Evolutionary conservation across 1,284 basidiomycete species (phyloP).

Genomic region (Cutaneotrichosporon sp.): DNA sequence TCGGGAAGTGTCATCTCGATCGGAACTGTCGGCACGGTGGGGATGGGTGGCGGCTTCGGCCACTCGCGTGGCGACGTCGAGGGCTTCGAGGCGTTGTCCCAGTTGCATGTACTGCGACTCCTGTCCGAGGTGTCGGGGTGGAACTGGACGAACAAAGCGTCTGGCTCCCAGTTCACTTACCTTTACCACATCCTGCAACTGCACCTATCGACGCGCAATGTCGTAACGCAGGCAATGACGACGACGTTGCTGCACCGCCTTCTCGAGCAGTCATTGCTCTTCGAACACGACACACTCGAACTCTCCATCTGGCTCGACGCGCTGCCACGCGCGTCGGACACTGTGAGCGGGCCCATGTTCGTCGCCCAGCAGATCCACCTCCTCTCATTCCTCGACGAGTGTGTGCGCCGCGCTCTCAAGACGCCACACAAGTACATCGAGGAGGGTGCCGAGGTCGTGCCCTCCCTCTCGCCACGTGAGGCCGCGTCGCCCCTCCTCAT

Average conservation of each 20-base stretch:
- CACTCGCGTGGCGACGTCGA: slow-evolving; percentile 52
- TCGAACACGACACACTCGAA: slow-evolving; percentile 75
- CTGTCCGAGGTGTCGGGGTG: slow-evolving; percentile 73
- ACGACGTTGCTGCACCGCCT: slow-evolving; percentile 62
- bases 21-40: slow-evolving; percentile 49
- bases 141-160: slow-evolving; percentile 69
- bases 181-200: slow-evolving; percentile 68
- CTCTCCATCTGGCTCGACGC: slow-evolving; percentile 72
- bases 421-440: slow-evolving; percentile 87
- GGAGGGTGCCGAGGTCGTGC: slow-evolving; percentile 55
- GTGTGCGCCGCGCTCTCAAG: slow-evolving; percentile 76
- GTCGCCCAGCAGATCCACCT: slow-evolving; percentile 64
- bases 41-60: slow-evolving; percentile 54
- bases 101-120: slow-evolving; percentile 75
- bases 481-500: slow-evolving; percentile 70
- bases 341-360: slow-evolving; percentile 57
- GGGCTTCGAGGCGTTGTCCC: slow-evolving; percentile 63
- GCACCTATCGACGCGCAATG: slow-evolving; percentile 59
- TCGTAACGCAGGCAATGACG: slow-evolving; percentile 61
- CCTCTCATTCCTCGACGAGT: slow-evolving; percentile 78
- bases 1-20: slow-evolving; percentile 48
- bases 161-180: slow-evolving; percentile 55
- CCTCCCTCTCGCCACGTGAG: slow-evolving; percentile 28
- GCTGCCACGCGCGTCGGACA: slow-evolving; percentile 52
- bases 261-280: slow-evolving; percentile 70